A percentile compares a stretch with the other conserved stretches of the same genome.
These are phyloP conservation scores for Tripterygium wilfordii DNA, from an alignment of 177 flowering plant genomes.

Conservation along the genomic window DNA sequence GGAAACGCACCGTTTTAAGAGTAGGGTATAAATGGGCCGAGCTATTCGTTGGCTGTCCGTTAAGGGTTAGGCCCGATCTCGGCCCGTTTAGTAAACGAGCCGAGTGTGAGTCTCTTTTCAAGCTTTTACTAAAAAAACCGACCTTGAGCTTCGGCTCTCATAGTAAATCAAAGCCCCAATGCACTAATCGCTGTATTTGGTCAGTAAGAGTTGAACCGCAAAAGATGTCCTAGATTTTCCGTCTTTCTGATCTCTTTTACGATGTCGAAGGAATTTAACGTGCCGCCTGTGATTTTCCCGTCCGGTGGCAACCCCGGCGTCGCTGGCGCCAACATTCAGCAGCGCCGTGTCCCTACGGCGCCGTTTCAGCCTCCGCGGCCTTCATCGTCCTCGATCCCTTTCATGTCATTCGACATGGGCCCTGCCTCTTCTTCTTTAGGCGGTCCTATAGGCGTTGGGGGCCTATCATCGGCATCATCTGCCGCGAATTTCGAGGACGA, in stretches of 20 bases:
- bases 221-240: background rate
- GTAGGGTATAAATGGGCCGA: too few species aligned
- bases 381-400: constrained; percentile 56
- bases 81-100: too few species aligned
- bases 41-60: too few species aligned
- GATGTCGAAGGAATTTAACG: constrained; percentile 68
- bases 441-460: constrained; percentile 17
- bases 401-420: constrained; percentile 80
- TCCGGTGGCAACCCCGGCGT: constrained; percentile 29
- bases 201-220: too few species aligned
- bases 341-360: constrained; percentile 58
- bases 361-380: constrained; percentile 71
- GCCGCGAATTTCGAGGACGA: constrained; percentile 57
- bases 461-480: constrained; percentile 11
- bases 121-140: too few species aligned
- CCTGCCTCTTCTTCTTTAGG: constrained; percentile 36
- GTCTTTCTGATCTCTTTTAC: background rate
- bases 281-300: constrained; percentile 80
- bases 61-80: too few species aligned
- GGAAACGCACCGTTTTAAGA: too few species aligned
- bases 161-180: too few species aligned
- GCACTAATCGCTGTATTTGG: too few species aligned
- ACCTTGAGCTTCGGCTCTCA: too few species aligned
- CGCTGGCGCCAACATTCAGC: constrained; percentile 23
- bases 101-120: too few species aligned